These are phyloP conservation scores for Ceriops decandra DNA, from an alignment of 345 rosid species.

Conservation along the genomic window DNA sequence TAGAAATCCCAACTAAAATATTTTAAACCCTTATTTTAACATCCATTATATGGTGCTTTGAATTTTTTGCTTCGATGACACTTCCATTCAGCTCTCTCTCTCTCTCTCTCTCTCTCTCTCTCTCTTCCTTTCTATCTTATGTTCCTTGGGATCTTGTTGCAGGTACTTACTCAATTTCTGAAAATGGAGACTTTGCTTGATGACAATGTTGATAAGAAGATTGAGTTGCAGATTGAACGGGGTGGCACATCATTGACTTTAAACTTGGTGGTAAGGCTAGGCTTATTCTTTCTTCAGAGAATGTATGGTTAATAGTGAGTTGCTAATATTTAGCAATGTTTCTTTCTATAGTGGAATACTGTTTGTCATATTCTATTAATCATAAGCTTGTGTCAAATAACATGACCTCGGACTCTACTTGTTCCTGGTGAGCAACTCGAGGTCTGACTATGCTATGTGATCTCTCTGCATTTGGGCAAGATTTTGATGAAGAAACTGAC, in stretches of 20 bases:
- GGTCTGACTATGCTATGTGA: too few species aligned
- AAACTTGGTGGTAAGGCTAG: constrained; percentile 69
- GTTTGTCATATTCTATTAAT: too few species aligned
- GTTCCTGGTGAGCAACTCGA: too few species aligned
- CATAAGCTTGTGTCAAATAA: too few species aligned
- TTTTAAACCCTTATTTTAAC: neutral
- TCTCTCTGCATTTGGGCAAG: too few species aligned
- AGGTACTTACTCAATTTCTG: constrained; percentile 87
- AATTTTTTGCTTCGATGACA: neutral
- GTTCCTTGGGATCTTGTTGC: constrained; percentile 27
- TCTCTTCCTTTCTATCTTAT: constrained; percentile 14
- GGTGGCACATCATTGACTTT: constrained; percentile 66
- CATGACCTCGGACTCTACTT: too few species aligned
- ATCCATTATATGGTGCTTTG: neutral
- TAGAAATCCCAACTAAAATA: neutral
- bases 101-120: neutral
- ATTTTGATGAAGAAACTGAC: too few species aligned
- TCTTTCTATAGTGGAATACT: neutral
- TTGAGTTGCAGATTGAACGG: constrained; percentile 81
- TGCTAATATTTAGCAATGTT: neutral
- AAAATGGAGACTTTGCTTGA: constrained; percentile 78
- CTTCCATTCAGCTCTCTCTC: neutral
- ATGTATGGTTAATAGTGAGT: neutral
- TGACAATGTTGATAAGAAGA: constrained; percentile 56
- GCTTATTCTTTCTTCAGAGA: constrained; percentile 4